Evolutionary conservation across 1,284 basidiomycete species (phyloP).

Genomic region (Lignosus rhinocerotis): DNA sequence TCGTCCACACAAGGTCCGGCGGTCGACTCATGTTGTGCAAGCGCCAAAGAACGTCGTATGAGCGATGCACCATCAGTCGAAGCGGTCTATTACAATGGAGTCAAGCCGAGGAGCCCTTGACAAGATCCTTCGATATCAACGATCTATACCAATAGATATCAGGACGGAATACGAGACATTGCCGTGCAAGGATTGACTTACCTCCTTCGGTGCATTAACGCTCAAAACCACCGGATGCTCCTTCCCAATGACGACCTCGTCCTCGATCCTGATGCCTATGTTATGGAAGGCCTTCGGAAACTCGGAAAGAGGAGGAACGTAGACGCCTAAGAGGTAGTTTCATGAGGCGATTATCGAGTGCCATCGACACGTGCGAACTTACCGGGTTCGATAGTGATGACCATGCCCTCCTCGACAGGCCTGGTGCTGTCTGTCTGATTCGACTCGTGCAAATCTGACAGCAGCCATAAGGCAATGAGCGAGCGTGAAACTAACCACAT

Average conservation of each 20-base stretch:
- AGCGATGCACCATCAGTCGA: not conserved
- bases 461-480: too few relatives aligned
- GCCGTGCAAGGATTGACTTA: slow-evolving; percentile 31
- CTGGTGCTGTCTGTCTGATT: slow-evolving; percentile 47
- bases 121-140: slow-evolving; percentile 87
- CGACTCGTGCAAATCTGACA: slow-evolving; percentile 79
- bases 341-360: not conserved
- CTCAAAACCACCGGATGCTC: slow-evolving; percentile 71
- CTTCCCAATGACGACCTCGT: slow-evolving; percentile 81
- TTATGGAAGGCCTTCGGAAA: slow-evolving; percentile 89
- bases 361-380: slow-evolving; percentile 14
- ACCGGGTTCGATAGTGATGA: slow-evolving; percentile 86
- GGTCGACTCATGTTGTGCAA: too few relatives aligned
- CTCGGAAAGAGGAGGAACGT: slow-evolving; percentile 75
- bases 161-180: not conserved
- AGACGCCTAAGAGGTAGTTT: slow-evolving; percentile 54
- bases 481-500: too few relatives aligned
- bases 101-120: slow-evolving; percentile 72
- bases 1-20: too few relatives aligned
- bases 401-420: slow-evolving; percentile 74
- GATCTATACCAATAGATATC: slow-evolving; percentile 38
- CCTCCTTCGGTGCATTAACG: slow-evolving; percentile 87
- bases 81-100: slow-evolving; percentile 46
- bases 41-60: not conserved
- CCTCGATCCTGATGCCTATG: slow-evolving; percentile 90